Evolutionary conservation across 192 early-diverging fungal species (phyloP), one percentile per base, ranked within the genome.

Genomic region (Pilobolus umbonatus): DNA sequence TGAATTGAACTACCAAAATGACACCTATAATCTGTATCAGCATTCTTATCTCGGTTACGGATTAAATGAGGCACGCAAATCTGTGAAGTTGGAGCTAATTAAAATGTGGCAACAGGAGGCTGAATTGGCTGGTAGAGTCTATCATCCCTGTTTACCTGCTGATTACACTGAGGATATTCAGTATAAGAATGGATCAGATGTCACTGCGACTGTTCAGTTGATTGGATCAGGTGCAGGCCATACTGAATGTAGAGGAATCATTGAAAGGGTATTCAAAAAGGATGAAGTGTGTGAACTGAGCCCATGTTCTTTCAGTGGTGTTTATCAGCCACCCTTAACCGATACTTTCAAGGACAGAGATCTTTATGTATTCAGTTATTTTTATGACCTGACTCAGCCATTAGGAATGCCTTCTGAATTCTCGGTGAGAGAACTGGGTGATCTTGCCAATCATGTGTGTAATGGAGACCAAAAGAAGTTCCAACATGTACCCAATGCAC

Each of bases 11-110:
- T 96, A 88, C 57, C 88, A 85, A 45, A 83, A 82, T 12, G 76
- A 85, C 50, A 66, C 76, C 7, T 94, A 96, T 68, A 61, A 74
- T 6, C 86, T 98, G 8, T 98, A 94, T 70, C 96, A 98, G 65
- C 93, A 98, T 75, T 92, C 89, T 35, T 98, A 97, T 66, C 83
- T 95, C 55, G 87, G 88, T 19, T 98, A 90, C 68, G 96, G 96
- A 10, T 74, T 98, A 29, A 92, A 83, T 77, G 82, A 93, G 57
- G 94, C 92, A 30, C 86, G 92, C 49, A 78, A 84, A 54, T 72
- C 77, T 57, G 81, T 98, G 55, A 85, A 91, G 57, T 31, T 65
- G 2, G 78, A 77, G 14, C 58, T 74, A 8, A 55, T 69, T 36
- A 62, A 75, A 24, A 15, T 64, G 24, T 67, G 67, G 64, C 19